Percentiles rank a stretch among this genome's conserved stretches.
Conservation (phyloP, 2,329 filamentous ascomycete genomes). For the Aureobasidium lini region DNA sequence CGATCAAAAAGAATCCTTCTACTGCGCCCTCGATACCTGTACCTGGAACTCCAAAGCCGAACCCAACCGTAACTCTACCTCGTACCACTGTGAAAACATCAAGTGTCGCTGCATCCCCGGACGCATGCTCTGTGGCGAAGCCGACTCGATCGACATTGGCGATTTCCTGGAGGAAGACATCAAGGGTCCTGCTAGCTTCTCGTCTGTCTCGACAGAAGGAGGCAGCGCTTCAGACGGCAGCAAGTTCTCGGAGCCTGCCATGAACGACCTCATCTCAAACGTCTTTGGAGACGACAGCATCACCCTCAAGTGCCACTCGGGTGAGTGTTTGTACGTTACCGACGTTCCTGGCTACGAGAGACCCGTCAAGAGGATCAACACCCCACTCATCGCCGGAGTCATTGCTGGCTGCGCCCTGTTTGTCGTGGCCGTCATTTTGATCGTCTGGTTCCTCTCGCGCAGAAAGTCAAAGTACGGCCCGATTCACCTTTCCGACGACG, state of each 20-base stretch:
- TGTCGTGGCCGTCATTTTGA: slow-evolving; percentile 74
- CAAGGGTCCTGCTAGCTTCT: slow-evolving; percentile 79
- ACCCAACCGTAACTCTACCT: slow-evolving; percentile 68
- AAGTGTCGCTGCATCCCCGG: slow-evolving; percentile 81
- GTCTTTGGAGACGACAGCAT: slow-evolving; percentile 93
- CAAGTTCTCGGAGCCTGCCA: slow-evolving; percentile 80
- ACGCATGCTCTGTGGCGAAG: slow-evolving; percentile 88
- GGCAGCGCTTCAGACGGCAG: slow-evolving; percentile 61
- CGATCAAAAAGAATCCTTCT: slow-evolving; percentile 88
- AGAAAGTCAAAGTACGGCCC: slow-evolving; percentile 56
- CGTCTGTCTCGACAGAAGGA: slow-evolving; percentile 52
- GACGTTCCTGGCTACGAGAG: slow-evolving; percentile 85
- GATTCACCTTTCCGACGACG: slow-evolving; percentile 74
- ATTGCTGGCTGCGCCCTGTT: slow-evolving; percentile 83
- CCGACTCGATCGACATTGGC: slow-evolving; percentile 82
- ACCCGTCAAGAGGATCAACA: slow-evolving; percentile 92
- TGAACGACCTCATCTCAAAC: slow-evolving; percentile 81
- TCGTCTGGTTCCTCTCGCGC: slow-evolving; percentile 81
- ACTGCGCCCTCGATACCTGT: slow-evolving; percentile 81
- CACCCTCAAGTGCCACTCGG: slow-evolving; percentile 69
- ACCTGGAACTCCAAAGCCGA: slow-evolving; percentile 62
- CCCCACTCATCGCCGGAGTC: slow-evolving; percentile 85
- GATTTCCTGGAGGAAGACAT: slow-evolving; percentile 81
- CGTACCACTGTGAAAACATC: slow-evolving; percentile 77
- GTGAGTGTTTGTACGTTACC: slow-evolving; percentile 88